Evolutionary conservation across 2,329 filamentous ascomycete genomes (phyloP).

Genomic region (Metarhizium robertsii): DNA sequence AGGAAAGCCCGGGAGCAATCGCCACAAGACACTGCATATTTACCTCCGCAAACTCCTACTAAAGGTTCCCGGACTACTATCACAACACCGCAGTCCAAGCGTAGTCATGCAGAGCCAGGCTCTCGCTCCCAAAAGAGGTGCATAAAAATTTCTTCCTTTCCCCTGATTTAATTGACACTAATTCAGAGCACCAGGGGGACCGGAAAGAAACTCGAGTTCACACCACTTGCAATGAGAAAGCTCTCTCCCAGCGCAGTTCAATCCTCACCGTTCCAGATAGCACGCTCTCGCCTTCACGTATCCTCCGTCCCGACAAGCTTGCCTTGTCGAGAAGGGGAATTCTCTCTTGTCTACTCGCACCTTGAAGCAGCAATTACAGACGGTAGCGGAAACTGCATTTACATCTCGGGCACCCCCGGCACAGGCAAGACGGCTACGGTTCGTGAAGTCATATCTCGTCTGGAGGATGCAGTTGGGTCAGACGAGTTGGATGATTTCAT

Average conservation of each 20-base stretch:
- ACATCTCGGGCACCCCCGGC: conserved; percentile 96
- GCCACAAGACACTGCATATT: conserved; percentile 21
- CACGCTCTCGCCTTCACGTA: conserved; percentile 81
- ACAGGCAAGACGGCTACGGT: conserved; percentile 98
- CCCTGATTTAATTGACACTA: conserved; percentile 17
- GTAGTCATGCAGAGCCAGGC: conserved; percentile 20
- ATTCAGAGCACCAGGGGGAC: conserved; percentile 38
- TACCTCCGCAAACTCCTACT: conserved; percentile 27
- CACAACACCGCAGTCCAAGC: conserved; percentile 21
- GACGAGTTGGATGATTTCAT: conserved; percentile 98
- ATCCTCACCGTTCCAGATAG: conserved; percentile 83
- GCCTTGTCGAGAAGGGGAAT: conserved; percentile 87
- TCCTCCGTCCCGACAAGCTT: conserved; percentile 84
- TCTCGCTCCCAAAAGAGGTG: conserved; percentile 23
- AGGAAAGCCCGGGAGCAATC: conserved; percentile 22
- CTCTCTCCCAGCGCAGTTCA: conserved; percentile 67
- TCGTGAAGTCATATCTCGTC: conserved; percentile 80
- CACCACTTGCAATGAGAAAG: conserved; percentile 80
- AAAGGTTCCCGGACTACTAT: conserved; percentile 21
- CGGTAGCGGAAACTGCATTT: conserved; percentile 91
- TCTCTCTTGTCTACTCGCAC: conserved; percentile 84
- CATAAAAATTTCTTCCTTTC: background rate
- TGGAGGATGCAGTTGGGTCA: conserved; percentile 77
- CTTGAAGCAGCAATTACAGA: conserved; percentile 91
- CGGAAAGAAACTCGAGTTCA: conserved; percentile 80